Evolutionary conservation across 371 early-diverging fungal species (phyloP).

Genomic region (Actinomortierella wolfii): DNA sequence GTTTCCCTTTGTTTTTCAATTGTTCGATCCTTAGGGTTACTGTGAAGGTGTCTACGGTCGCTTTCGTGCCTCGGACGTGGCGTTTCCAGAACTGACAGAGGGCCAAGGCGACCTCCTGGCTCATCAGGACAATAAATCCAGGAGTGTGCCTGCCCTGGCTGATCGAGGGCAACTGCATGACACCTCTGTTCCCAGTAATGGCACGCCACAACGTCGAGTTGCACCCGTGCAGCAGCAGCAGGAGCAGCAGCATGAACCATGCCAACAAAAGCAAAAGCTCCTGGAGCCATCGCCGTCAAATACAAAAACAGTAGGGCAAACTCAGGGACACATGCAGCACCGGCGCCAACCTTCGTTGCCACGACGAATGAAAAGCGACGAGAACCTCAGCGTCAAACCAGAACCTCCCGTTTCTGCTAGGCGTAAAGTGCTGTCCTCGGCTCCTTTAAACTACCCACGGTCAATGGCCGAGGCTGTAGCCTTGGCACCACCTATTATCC

Average conservation of each 20-base stretch:
- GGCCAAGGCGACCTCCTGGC: too few species aligned
- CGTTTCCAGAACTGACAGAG: constrained; percentile 53
- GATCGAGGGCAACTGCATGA: too few species aligned
- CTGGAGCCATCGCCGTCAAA: too few species aligned
- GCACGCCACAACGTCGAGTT: too few species aligned
- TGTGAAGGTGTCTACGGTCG: constrained; percentile 64
- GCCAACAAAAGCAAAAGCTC: background rate
- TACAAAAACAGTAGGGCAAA: too few species aligned
- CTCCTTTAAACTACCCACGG: constrained; percentile 13
- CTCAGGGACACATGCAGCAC: too few species aligned
- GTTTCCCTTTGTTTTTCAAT: constrained; percentile 2
- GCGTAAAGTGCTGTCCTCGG: constrained; percentile 19
- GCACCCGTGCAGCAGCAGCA: constrained; percentile 2
- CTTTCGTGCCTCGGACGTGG: constrained; percentile 60
- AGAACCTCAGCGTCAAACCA: constrained; percentile 15
- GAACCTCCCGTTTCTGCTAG: background rate
- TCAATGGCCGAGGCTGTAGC: constrained; percentile 5
- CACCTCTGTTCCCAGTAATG: too few species aligned
- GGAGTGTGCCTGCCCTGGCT: too few species aligned
- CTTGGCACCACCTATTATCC: constrained; percentile 16
- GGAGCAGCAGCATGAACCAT: constrained; percentile 2
- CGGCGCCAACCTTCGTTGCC: too few species aligned
- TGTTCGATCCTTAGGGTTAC: constrained; percentile 53
- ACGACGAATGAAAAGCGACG: constrained; percentile 18
- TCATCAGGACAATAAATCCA: too few species aligned